Evolutionary conservation across 192 early-diverging fungal species (phyloP).

Genomic region (Coemansia sp.): DNA sequence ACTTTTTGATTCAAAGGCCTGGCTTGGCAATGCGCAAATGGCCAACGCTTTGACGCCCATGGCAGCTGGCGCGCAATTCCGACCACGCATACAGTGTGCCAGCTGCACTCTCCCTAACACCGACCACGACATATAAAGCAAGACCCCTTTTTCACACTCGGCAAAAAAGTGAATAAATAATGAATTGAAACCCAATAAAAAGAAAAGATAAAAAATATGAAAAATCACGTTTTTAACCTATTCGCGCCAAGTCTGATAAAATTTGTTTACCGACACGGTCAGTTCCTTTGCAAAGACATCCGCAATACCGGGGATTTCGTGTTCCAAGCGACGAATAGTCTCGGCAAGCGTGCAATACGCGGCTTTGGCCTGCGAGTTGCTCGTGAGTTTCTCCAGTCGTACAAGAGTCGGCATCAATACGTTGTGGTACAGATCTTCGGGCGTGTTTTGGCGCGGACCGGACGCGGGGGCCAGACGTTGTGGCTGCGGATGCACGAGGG

Average conservation of each 20-base stretch:
- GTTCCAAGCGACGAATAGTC: constrained; percentile 51
- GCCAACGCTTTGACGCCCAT: too few species aligned
- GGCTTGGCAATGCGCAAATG: too few species aligned
- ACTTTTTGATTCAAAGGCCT: too few species aligned
- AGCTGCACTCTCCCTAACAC: too few species aligned
- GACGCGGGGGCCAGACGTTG: constrained; percentile 13
- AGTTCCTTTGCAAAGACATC: constrained; percentile 55
- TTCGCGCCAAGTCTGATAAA: constrained; percentile 52
- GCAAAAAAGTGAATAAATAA: neutral
- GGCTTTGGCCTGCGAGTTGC: constrained; percentile 46
- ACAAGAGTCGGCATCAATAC: constrained; percentile 53
- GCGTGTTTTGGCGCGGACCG: constrained; percentile 20
- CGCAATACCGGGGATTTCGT: constrained; percentile 54
- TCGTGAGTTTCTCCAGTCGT: constrained; percentile 48
- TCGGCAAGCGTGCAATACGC: constrained; percentile 52
- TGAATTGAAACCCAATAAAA: neutral
- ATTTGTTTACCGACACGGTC: constrained; percentile 46
- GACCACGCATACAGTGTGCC: too few species aligned
- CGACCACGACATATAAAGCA: too few species aligned
- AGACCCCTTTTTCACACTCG: too few species aligned
- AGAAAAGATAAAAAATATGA: neutral
- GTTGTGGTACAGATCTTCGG: constrained; percentile 53
- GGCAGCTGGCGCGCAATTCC: too few species aligned
- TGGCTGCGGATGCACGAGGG: constrained; percentile 29
- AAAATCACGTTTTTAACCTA: constrained; percentile 9